Conservation (phyloP, 129 eudicot species). For the Tagetes patula region DNA sequence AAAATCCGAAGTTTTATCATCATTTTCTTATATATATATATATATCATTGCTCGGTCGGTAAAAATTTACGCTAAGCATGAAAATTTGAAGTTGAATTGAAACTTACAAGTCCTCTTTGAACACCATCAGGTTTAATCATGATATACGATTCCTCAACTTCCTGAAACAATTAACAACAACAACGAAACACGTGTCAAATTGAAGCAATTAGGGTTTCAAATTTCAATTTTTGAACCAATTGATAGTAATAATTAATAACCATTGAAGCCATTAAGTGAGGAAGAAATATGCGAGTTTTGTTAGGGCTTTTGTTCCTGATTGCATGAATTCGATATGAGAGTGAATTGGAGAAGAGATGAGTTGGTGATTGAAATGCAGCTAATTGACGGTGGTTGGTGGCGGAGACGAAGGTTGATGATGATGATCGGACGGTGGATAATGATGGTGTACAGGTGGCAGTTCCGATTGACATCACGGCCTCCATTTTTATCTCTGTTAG, state of each 20-base stretch:
- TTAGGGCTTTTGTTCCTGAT: conserved; percentile 30
- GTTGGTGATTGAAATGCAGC: conserved; percentile 63
- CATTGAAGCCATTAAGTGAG: conserved; percentile 77
- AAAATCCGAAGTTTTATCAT: too few relatives aligned
- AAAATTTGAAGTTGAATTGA: not conserved
- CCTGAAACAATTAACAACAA: conserved; percentile 26
- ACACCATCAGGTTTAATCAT: conserved; percentile 99
- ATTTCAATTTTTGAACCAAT: not conserved
- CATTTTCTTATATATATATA: too few relatives aligned
- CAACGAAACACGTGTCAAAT: not conserved
- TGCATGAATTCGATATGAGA: conserved; percentile 35
- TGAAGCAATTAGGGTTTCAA: conserved; percentile 2
- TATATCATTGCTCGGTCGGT: too few relatives aligned
- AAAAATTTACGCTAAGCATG: too few relatives aligned
- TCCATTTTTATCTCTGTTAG: conserved; percentile 32
- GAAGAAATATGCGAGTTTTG: conserved; percentile 63
- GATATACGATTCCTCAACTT: conserved; percentile 84
- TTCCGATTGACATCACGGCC: conserved; percentile 38
- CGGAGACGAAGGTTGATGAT: conserved; percentile 29
- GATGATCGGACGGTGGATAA: conserved; percentile 39
- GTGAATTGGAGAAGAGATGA: conserved; percentile 48
- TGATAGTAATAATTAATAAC: conserved; percentile 17
- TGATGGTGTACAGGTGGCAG: conserved; percentile 22
- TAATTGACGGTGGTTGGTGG: conserved; percentile 45
- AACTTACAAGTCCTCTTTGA: conserved; percentile 89